Percentiles rank a stretch among this genome's conserved stretches.
These are phyloP conservation scores for Aspergillus conjunctus DNA, from an alignment of 495 filamentous ascomycete genomes.

Conservation along the genomic window DNA sequence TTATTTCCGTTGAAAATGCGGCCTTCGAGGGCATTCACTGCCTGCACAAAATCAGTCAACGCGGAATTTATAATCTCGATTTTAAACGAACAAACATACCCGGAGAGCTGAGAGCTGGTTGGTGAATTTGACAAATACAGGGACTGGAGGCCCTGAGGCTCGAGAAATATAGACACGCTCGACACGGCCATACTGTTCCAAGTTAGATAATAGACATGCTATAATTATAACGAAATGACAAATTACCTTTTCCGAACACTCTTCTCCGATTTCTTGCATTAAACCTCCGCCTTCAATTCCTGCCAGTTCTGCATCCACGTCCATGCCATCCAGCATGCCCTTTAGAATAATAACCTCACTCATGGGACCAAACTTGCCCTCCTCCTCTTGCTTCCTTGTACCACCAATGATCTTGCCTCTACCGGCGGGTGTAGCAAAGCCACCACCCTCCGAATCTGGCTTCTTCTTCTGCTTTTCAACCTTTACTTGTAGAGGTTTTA, in stretches of 20 bases:
- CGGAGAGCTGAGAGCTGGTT: constrained; percentile 76
- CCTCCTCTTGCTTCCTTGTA: constrained; percentile 49
- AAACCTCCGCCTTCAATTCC: constrained; percentile 61
- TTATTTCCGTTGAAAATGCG: constrained; percentile 83
- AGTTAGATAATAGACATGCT: constrained; percentile 9
- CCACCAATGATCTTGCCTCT: constrained; percentile 81
- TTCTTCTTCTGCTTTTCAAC: constrained; percentile 80
- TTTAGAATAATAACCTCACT: constrained; percentile 75
- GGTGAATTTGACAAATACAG: constrained; percentile 91
- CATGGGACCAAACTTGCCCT: constrained; percentile 70
- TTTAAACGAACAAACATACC: constrained; percentile 51
- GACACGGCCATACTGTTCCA: constrained; percentile 73
- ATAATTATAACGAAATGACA: background rate
- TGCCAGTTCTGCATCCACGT: constrained; percentile 66
- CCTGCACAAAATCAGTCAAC: constrained; percentile 49
- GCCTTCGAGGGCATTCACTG: constrained; percentile 83
- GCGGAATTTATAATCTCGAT: background rate
- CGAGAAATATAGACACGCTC: constrained; percentile 78
- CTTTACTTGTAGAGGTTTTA: constrained; percentile 77
- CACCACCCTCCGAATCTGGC: constrained; percentile 76
- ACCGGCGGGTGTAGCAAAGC: constrained; percentile 67
- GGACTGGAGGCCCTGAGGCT: constrained; percentile 49
- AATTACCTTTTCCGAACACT: constrained; percentile 75
- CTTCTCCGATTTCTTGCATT: constrained; percentile 91
- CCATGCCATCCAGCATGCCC: constrained; percentile 82